Percentiles rank a stretch among this genome's conserved stretches.
Evolutionary conservation across 2,329 filamentous ascomycete genomes (phyloP).

Genomic region (Diaporthe longicolla): DNA sequence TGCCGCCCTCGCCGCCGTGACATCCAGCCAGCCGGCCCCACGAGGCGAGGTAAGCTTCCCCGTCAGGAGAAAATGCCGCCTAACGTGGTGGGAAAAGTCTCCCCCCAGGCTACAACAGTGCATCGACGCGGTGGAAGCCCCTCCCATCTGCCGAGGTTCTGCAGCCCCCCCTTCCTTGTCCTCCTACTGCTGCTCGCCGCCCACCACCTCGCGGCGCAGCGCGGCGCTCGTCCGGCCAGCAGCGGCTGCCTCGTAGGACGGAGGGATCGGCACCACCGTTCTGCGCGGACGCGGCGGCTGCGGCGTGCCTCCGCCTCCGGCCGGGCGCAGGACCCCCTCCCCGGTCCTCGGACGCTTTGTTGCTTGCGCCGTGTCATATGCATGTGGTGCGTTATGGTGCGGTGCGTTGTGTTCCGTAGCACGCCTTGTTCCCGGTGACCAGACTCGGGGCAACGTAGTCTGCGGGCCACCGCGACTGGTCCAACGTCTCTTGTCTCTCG

Average conservation of each 20-base stretch:
- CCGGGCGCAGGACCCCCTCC: background rate
- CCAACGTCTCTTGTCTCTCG: no score
- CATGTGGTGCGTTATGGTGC: background rate
- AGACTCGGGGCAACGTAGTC: no score
- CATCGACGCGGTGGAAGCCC: background rate
- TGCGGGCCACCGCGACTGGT: no score
- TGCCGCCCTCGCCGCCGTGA: background rate
- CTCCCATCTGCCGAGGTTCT: slow-evolving; percentile 21
- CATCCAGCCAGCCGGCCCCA: background rate
- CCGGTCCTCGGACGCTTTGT: background rate
- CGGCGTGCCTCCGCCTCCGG: background rate
- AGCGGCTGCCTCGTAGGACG: slow-evolving; percentile 30
- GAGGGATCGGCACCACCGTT: background rate
- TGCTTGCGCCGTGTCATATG: background rate
- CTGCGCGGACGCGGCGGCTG: no score
- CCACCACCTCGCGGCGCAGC: background rate
- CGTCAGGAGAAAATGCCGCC: no score
- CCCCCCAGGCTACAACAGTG: background rate
- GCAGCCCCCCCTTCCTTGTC: no score
- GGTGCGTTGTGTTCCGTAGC: background rate
- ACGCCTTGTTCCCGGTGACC: background rate
- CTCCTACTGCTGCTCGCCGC: background rate
- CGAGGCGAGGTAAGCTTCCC: no score
- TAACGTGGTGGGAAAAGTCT: no score
- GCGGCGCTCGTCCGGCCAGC: background rate